phyloP scores from a whole-genome alignment of 148 eudicot genomes.

The Camellia japonica region DNA sequence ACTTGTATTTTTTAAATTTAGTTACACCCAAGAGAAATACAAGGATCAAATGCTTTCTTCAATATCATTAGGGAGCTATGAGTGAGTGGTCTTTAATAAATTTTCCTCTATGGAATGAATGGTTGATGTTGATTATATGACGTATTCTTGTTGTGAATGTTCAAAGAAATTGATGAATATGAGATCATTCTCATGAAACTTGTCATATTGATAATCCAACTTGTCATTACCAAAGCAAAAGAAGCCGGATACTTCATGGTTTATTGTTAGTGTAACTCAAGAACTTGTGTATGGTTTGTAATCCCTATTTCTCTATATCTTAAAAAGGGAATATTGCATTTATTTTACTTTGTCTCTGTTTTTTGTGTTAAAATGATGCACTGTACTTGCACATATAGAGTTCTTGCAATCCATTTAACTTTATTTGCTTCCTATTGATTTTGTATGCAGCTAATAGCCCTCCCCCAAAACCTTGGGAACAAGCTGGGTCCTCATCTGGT shows the following conservation, averaged over 20 bases:
- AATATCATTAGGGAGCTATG: background rate
- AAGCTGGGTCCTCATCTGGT: constrained; percentile 80
- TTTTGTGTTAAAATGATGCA: background rate
- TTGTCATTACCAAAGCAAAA: background rate
- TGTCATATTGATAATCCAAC: background rate
- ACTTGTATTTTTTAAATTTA: background rate
- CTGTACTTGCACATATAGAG: background rate
- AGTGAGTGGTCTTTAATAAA: background rate
- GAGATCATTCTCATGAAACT: background rate
- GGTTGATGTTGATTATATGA: background rate
- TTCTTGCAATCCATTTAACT: background rate
- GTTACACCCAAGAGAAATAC: background rate
- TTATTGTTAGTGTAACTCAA: background rate
- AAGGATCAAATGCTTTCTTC: background rate
- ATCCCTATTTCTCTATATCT: background rate
- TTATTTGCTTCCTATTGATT: background rate
- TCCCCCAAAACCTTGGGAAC: constrained; percentile 98
- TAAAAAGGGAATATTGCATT: background rate
- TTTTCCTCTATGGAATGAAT: background rate
- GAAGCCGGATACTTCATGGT: background rate
- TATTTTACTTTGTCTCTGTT: background rate
- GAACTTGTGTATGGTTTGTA: constrained; percentile 1
- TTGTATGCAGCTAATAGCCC: constrained; percentile 47
- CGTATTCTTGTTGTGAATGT: background rate
- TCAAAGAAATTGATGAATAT: background rate